These are phyloP conservation scores for Penicillium manginii DNA, from an alignment of 495 filamentous ascomycete species.

Conservation along the genomic window DNA sequence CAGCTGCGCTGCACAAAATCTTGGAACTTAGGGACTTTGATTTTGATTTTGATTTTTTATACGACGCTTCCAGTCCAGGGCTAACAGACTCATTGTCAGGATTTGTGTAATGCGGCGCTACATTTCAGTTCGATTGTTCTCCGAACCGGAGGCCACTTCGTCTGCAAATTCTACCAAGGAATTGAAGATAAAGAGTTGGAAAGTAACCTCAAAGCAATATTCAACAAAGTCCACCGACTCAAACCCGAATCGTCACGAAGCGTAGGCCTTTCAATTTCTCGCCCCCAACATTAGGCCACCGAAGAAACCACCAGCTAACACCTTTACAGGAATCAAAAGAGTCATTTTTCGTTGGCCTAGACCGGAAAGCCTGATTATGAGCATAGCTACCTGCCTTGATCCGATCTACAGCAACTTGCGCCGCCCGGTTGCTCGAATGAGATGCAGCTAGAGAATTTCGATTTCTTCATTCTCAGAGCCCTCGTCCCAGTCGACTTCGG, in stretches of 20 bases:
- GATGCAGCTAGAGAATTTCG: conserved; percentile 28
- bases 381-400: background rate
- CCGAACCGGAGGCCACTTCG: conserved; percentile 79
- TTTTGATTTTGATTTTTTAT: background rate
- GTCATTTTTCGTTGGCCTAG: conserved; percentile 79
- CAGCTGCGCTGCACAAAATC: too few relatives aligned
- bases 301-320: conserved; percentile 4
- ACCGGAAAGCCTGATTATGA: conserved; percentile 42
- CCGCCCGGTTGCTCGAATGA: background rate
- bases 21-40: too few relatives aligned
- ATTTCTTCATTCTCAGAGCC: conserved; percentile 53
- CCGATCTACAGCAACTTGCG: background rate
- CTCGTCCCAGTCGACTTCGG: conserved; percentile 65
- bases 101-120: conserved; percentile 85
- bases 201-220: conserved; percentile 69
- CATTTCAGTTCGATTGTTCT: conserved; percentile 82
- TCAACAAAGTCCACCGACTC: conserved; percentile 75
- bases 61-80: background rate
- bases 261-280: conserved; percentile 52
- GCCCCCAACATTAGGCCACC: too few relatives aligned
- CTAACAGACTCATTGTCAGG: conserved; percentile 53
- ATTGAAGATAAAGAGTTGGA: conserved; percentile 80
- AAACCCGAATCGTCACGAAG: conserved; percentile 90
- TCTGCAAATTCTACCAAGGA: conserved; percentile 98
- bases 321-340: conserved; percentile 82